Base-by-base conservation (phyloP, 164 flowering plant genomes). In the Buxus sempervirens region DNA sequence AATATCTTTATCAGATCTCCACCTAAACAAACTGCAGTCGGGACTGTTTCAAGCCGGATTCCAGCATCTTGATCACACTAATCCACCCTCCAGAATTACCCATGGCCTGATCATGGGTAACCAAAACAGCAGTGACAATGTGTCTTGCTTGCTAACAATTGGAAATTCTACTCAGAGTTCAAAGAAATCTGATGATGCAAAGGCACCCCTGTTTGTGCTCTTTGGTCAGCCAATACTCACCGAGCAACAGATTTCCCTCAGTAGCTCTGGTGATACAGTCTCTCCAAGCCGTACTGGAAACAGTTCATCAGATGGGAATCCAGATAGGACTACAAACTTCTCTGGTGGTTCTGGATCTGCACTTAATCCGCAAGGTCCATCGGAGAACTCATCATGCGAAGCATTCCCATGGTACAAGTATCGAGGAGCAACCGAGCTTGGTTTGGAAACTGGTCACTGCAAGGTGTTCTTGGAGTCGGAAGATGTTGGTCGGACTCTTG, bases 201-300 rank as follows among this genome's bases (percentile, higher is more conserved):
- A 84, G 69, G 21, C 78, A 23, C 81, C 88, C 13, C 82, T 70
- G 61, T 79, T 90, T 60, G 53, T 80, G 15, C 86, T 90, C 64
- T 90, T 90, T 42, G 96, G 96, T 21, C 82, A 78, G 65, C 79
- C 90, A 15, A 90, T 90, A 62, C 83, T 82, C 23, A 85, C 88
- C 0, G 88, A 85, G 74, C 78, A 84, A 66, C 90, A 88, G 69
- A 78, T 81, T 60, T 86, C 85, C 58, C 75, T 69, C 27, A 80
- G 85, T 76, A 66, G 69, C 78, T 80, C 85, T 0, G 76, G 70
- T 28, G 83, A 80, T 41, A 73, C 78, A 0, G 77, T 76, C 16
- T 76, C 85, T 20, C 77, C 73, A 1, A 81, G 71, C 58, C 66
- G n/a, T 48, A 80, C 77, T 53, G 81, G 80, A 51, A 79, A 78